Base-by-base conservation (phyloP, 371 early-diverging fungal genomes). In the Mortierella sp. region DNA sequence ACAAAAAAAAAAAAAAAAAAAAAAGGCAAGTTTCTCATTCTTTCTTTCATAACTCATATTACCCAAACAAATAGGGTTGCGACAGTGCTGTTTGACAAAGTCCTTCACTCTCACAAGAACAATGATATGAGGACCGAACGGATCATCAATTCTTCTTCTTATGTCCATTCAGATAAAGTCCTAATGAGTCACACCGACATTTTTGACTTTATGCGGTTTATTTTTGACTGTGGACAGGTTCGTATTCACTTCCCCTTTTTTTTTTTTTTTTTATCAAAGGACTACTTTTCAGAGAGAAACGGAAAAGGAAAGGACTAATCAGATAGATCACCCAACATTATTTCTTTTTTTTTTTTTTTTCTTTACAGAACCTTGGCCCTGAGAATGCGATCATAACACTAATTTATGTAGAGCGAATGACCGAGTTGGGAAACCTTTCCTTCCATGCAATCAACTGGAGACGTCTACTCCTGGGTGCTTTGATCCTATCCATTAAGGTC, bases 401-500 rank as follows among this genome's bases (percentile, higher is more conserved):
- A 60, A 83, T 93, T 14, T 94, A 94, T 62, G 83, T 93, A 7
- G 87, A 92, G 57, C 85, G 94, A 7, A 90, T 93, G 88, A 83
- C 92, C 16, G 77, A 79, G 2, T 82, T 81, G n/a, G 89, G 93
- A 0, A 77, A 83, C 0, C 80, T 94, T 50, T 82, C 84, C 4
- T 79, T 94, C 29, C 88, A 89, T 53, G 86, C 90, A 14, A 83
- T 80, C 61, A 95, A 92, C 62, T 95, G 95, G 94, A 87, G 91
- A 7, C 75, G 91, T 16, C 85, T 88, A n/a, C 72, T 92, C 2
- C 83, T 95, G 14, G 91, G 91, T 0, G 90, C 87, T 0, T 67
- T 94, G 16, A 62, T 95, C 21, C 81, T 92, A 18, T 91, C 94
- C 1, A 86, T 91, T 57, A 95, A 95, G 74, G 93, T 94, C 0